Evolutionary conservation across 2,329 filamentous ascomycete genomes (phyloP).

Genomic region (Scedosporium minutisporum): DNA sequence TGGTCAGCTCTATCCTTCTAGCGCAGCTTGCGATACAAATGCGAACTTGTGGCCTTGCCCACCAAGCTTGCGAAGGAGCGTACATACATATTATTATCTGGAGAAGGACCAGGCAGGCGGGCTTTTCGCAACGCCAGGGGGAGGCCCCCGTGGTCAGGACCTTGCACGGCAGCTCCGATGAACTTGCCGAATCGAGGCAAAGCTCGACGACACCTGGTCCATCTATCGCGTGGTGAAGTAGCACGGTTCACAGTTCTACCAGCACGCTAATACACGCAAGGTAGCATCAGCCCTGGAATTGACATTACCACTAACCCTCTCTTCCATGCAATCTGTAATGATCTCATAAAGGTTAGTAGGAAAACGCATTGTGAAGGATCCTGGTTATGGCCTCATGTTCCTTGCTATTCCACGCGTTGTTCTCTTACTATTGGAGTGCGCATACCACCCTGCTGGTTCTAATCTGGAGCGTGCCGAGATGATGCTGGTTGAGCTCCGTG

Average conservation of each 20-base stretch:
- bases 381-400: slow-evolving; percentile 1
- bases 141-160: not conserved
- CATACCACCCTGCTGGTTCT: no score
- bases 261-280: not conserved
- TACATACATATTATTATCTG: no score
- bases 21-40: no score
- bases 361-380: slow-evolving; percentile 1
- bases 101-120: no score
- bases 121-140: not conserved
- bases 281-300: slow-evolving; percentile 2
- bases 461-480: no score
- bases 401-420: not conserved
- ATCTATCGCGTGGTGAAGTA: not conserved
- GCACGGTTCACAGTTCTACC: not conserved
- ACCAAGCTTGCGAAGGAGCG: no score
- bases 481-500: no score
- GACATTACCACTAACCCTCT: not conserved
- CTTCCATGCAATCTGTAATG: not conserved
- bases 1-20: no score
- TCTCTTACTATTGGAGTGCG: not conserved
- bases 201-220: not conserved
- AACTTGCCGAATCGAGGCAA: not conserved
- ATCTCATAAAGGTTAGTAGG: not conserved
- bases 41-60: no score
- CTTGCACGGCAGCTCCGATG: slow-evolving; percentile 1